These are phyloP conservation scores for Cucumis cinereus DNA, from an alignment of 306 rosid species.

Conservation along the genomic window DNA sequence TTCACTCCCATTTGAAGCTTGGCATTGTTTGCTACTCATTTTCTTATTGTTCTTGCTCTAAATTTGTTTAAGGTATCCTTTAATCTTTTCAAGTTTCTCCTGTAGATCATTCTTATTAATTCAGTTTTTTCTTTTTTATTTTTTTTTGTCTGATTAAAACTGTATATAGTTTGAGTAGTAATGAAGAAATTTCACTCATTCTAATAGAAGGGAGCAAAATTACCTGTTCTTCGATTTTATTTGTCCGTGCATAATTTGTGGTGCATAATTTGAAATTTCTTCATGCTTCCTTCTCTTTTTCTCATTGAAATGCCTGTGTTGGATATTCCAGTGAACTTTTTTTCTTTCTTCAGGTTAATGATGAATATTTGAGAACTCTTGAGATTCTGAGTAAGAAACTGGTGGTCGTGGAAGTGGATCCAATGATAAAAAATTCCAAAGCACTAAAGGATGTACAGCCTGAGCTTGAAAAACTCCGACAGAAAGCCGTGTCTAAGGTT, in stretches of 20 bases:
- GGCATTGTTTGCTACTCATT: background rate
- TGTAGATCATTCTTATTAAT: background rate
- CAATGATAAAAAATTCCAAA: conserved; percentile 75
- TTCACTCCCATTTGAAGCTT: background rate
- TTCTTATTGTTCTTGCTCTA: background rate
- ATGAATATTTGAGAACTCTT: conserved; percentile 87
- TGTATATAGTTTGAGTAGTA: background rate
- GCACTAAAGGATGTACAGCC: conserved; percentile 97
- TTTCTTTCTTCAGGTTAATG: conserved; percentile 59
- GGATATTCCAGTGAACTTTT: background rate
- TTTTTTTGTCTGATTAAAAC: background rate
- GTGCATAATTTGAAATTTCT: background rate
- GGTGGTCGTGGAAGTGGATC: conserved; percentile 78
- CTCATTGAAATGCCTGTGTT: background rate
- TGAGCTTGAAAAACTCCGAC: conserved; percentile 88
- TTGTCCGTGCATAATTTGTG: background rate
- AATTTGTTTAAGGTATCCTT: background rate
- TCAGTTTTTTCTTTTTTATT: background rate
- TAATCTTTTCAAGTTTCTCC: background rate
- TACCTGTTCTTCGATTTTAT: background rate
- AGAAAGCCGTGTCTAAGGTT: conserved; percentile 95
- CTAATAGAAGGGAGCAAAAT: background rate
- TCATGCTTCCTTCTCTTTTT: background rate
- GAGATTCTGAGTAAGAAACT: conserved; percentile 86
- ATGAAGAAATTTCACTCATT: background rate